Conservation (phyloP, 2,329 filamentous ascomycete species). For the Aquanectria penicillioides region DNA sequence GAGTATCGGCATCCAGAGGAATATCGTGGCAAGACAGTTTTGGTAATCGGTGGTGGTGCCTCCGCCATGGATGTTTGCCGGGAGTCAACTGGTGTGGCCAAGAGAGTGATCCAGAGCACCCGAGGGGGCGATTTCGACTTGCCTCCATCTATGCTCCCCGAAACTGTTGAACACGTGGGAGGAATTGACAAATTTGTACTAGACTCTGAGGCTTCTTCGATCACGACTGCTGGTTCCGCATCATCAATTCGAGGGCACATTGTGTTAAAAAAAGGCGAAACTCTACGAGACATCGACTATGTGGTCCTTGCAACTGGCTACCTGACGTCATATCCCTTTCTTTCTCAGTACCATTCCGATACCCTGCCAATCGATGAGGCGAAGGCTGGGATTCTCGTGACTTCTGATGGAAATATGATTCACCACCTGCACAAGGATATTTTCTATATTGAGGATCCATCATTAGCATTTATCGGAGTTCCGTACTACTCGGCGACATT, state of each 20-base stretch:
- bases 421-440: constrained; percentile 78
- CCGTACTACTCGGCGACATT: constrained; percentile 75
- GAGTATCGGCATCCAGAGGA: constrained; percentile 71
- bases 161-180: constrained; percentile 61
- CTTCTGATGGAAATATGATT: constrained; percentile 66
- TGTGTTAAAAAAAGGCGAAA: constrained; percentile 62
- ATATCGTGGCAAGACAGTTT: constrained; percentile 63
- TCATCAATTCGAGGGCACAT: constrained; percentile 60
- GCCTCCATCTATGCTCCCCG: constrained; percentile 62
- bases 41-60: constrained; percentile 63
- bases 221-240: constrained; percentile 26
- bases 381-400: constrained; percentile 65
- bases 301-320: constrained; percentile 77
- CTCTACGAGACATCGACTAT: constrained; percentile 65
- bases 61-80: constrained; percentile 55
- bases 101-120: constrained; percentile 60
- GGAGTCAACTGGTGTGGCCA: constrained; percentile 50
- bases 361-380: constrained; percentile 55
- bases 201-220: constrained; percentile 35
- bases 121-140: constrained; percentile 69
- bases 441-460: constrained; percentile 75
- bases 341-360: constrained; percentile 58
- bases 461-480: constrained; percentile 70
- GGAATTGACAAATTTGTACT: constrained; percentile 58
- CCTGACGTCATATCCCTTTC: constrained; percentile 72